phyloP scores from a whole-genome alignment of 2,329 filamentous ascomycete species.

The Diaporthe humulicola region DNA sequence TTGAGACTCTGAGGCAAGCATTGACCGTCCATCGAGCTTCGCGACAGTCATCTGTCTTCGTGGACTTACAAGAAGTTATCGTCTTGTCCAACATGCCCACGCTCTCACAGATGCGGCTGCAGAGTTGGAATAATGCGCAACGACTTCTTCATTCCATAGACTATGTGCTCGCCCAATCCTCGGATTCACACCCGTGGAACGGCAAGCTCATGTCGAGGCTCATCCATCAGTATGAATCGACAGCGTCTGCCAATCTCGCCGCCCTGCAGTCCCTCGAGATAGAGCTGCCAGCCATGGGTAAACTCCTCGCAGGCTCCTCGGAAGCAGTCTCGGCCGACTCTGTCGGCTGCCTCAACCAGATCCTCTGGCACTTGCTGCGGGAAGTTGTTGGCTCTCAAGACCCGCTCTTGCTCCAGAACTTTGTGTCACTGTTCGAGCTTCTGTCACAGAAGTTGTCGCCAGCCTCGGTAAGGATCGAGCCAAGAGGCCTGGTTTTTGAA shows the following conservation, averaged over 20 bases:
- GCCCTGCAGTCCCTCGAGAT: constrained; percentile 74
- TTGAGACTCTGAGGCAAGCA: constrained; percentile 69
- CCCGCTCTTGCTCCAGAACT: constrained; percentile 46
- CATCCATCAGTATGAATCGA: constrained; percentile 65
- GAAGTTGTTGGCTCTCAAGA: constrained; percentile 57
- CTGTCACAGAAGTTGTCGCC: constrained; percentile 38
- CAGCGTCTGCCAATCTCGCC: constrained; percentile 68
- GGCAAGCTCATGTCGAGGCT: constrained; percentile 64
- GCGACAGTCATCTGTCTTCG: constrained; percentile 43
- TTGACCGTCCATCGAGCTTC: constrained; percentile 55
- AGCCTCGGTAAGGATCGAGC: constrained; percentile 42
- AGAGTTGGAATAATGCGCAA: constrained; percentile 52
- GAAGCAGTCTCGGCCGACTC: constrained; percentile 64
- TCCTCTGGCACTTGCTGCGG: constrained; percentile 61
- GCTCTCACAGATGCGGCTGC: constrained; percentile 58
- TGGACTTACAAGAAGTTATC: constrained; percentile 54
- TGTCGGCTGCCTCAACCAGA: constrained; percentile 59
- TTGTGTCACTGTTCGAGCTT: constrained; percentile 45
- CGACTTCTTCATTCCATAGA: constrained; percentile 62
- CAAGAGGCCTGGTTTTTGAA: constrained; percentile 45
- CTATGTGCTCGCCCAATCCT: constrained; percentile 54
- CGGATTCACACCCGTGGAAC: constrained; percentile 58
- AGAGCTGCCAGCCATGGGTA: constrained; percentile 73
- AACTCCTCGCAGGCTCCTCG: constrained; percentile 65
- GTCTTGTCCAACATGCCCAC: constrained; percentile 64